Percentiles rank a stretch among this genome's conserved stretches.
These are phyloP conservation scores for Cyclotella atomus DNA, from an alignment of 108 stramenopile genomes.

Conservation along the genomic window DNA sequence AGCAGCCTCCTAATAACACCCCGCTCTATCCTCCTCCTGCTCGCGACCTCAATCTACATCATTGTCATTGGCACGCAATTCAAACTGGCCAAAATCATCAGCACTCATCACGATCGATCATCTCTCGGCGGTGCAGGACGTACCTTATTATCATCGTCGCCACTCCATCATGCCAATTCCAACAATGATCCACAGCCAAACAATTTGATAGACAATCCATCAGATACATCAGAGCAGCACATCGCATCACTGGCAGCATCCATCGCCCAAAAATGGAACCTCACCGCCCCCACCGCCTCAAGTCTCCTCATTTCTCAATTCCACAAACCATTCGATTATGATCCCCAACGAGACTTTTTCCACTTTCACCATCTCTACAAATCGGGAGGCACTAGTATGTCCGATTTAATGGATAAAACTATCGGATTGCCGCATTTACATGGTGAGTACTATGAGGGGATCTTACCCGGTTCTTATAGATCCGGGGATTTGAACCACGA, in stretches of 20 bases:
- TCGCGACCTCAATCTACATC: not conserved
- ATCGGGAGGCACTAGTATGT: constrained; percentile 41
- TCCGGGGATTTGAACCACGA: constrained; percentile 42
- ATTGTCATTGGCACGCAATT: constrained; percentile 6
- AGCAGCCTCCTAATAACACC: not conserved
- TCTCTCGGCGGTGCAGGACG: not conserved
- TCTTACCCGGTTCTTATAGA: constrained; percentile 38
- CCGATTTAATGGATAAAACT: constrained; percentile 34
- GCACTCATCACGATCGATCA: not conserved
- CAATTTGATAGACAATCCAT: no score
- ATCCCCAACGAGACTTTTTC: constrained; percentile 31
- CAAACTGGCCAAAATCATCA: constrained; percentile 8
- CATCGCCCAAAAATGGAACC: constrained; percentile 45
- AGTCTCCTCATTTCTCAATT: constrained; percentile 29
- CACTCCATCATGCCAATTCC: not conserved
- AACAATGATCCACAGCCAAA: not conserved
- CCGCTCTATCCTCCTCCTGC: not conserved
- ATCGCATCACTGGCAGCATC: not conserved
- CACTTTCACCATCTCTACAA: constrained; percentile 54
- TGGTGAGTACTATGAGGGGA: constrained; percentile 17
- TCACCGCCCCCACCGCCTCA: constrained; percentile 29
- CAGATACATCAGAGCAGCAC: not conserved
- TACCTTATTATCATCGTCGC: not conserved
- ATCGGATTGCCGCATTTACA: constrained; percentile 20
- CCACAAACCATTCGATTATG: constrained; percentile 29